Evolutionary conservation across 257 asterid genomes (phyloP), one percentile per base, ranked within the genome.

Genomic region (Solanum pinnatisectum): DNA sequence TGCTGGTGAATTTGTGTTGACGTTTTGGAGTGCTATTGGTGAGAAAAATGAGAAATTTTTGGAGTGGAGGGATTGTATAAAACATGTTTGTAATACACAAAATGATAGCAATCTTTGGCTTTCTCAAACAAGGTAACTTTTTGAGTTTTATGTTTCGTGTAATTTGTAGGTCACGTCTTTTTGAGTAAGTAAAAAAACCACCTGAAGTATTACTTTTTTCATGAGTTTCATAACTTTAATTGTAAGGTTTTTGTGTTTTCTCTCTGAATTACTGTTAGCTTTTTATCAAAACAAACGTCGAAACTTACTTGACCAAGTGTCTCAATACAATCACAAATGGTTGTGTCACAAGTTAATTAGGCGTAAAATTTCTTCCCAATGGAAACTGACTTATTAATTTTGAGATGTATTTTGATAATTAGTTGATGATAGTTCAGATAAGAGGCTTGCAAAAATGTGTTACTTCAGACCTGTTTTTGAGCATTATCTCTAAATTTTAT

Each of bases 51-150:
- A 90, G 84, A 91, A 89, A 79, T 91, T 87, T 86, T 82, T 93
- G 90, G 93, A 91, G 88, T 94, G 94, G 93, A 92, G 93, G 68
- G 94, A 91, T 91, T 87, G 72, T 89, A 92, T 93, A 20, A 11
- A 89, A 73, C 94, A 91, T 89, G 49, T 8, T 68, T 89, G 90
- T 79, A 81, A 84, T 89, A 90, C 91, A 5, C 59, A 44, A 8
- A 87, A 84, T 78, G 49, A 74, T 68, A 84, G 60, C 42, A 59
- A 37, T 35, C 49, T 84, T 84, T 84, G 76, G 76, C 37, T 76
- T 36, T 74, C 87, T 8, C 27, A 84, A 84, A 84, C 76, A 33
- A 60, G 59, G 76, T 83, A 52, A 56, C 8, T n/a, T 8, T 56
- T 56, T 18, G 10, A 8, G 10, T 52, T 18, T 18, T 52, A 3